Evolutionary conservation across 805 yeast genomes (phyloP), one percentile per base, ranked within the genome.

Genomic region (Ogataea nitratoaversa): DNA sequence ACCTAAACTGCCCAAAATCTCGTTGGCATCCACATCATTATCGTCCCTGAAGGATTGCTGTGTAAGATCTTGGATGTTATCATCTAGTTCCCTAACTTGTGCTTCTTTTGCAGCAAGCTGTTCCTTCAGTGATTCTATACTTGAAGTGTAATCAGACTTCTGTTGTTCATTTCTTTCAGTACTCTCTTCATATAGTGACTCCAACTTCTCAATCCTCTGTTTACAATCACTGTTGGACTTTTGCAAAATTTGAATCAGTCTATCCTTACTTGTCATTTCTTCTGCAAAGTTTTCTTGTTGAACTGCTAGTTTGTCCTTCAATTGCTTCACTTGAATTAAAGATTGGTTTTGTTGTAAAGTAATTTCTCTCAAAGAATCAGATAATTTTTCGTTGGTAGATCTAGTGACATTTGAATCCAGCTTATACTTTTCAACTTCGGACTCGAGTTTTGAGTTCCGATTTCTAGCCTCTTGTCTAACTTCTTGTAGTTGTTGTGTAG

Each of bases 181-280:
- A 3, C 72, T 60, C 7, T 64, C 70, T 13, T 70, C 72, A 16
- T 71, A 59, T 30, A 70, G 65, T 1, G 49, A 47, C 44, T 83
- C 87, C 18, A 84, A 62, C 37, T 77, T 75, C 1, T 57, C 53
- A 8, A 84, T 70, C 41, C 90, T 68, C 2, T 60, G 59, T 33
- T 68, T 64, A 17, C 79, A 68, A 38, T 80, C 82, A 3, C 67
- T 66, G 6, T 76, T 70, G 0, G 78, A 61, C 36, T 68, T 72
- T 37, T 80, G 78, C 40, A 82, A 66, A 14, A 84, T 62, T 32
- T 74, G 77, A 5, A 77, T 65, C 29, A 81, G 60, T 36, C 84
- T 77, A 36, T 81, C 81, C 57, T 82, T 86, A 33, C 76, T 61
- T 2, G 76, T 57, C 62, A 80, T 72, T 53, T 82, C 89, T 24